Evolutionary conservation across 2,329 filamentous ascomycete genomes (phyloP).

Genomic region (Paraphoma chrysanthemicola): DNA sequence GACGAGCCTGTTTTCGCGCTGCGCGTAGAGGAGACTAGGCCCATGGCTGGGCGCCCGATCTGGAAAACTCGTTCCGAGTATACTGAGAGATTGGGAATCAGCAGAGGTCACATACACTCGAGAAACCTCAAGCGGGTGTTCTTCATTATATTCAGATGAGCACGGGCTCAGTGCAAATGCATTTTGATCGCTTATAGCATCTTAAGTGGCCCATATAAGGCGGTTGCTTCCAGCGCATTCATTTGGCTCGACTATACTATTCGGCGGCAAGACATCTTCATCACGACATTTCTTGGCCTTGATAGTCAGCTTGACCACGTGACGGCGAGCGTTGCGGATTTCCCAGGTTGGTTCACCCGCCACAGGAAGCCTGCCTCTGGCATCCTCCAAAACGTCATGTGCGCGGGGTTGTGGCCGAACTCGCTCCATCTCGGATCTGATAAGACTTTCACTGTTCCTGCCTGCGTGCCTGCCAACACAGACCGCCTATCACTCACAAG

Average conservation of each 20-base stretch:
- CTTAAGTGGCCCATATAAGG: no score
- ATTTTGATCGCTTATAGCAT: no score
- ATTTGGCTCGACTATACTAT: no score
- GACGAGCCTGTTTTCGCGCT: conserved; percentile 71
- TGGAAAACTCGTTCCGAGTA: conserved; percentile 69
- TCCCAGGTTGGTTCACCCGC: neutral
- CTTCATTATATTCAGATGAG: no score
- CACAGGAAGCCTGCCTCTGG: neutral
- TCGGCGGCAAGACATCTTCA: no score
- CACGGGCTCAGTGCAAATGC: no score
- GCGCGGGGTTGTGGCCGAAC: neutral
- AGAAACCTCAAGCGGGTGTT: no score
- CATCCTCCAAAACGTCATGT: neutral
- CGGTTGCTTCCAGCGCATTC: no score
- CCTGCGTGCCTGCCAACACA: no score
- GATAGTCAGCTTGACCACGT: neutral
- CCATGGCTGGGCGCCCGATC: conserved; percentile 76
- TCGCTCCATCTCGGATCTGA: neutral
- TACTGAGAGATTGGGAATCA: conserved; percentile 74
- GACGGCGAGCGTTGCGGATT: neutral
- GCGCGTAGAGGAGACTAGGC: conserved; percentile 68
- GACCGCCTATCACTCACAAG: neutral
- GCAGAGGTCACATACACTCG: conserved; percentile 67
- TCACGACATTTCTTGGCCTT: neutral
- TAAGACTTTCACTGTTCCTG: no score